Percentiles rank a stretch among this genome's conserved stretches.
Evolutionary conservation across 371 early-diverging fungal species (phyloP).

Genomic region (Funneliformis caledonium): DNA sequence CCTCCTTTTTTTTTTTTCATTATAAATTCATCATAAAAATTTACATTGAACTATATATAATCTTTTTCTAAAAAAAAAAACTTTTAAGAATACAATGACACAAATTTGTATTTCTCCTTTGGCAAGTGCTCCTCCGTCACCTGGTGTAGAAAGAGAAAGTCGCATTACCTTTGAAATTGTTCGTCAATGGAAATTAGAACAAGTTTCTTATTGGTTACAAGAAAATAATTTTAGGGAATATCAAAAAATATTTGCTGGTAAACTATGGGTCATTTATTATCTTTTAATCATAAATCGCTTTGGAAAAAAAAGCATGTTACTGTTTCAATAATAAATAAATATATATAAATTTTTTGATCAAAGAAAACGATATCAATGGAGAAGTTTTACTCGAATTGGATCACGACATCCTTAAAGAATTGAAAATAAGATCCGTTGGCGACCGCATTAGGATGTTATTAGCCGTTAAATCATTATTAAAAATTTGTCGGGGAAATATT

Average conservation of each 20-base stretch:
- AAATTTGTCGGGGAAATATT: constrained; percentile 52
- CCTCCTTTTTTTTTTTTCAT: neutral
- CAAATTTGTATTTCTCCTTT: constrained; percentile 28
- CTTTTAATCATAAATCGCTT: too few relatives aligned
- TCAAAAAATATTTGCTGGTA: constrained; percentile 67
- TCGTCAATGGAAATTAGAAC: constrained; percentile 67
- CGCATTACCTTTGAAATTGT: constrained; percentile 31
- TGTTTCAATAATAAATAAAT: neutral
- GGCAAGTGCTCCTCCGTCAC: constrained; percentile 1
- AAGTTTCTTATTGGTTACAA: constrained; percentile 78
- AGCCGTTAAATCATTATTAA: constrained; percentile 73
- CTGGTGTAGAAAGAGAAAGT: neutral
- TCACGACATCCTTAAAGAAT: constrained; percentile 78
- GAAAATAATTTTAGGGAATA: constrained; percentile 74
- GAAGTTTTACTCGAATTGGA: constrained; percentile 81
- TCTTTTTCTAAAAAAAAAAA: too few relatives aligned
- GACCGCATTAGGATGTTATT: constrained; percentile 79
- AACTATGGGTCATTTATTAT: neutral
- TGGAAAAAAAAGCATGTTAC: neutral
- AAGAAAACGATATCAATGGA: constrained; percentile 80
- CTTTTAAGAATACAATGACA: neutral
- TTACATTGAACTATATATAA: neutral
- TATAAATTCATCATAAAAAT: neutral
- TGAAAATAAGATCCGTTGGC: constrained; percentile 83
- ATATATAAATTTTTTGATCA: constrained; percentile 35